These are phyloP conservation scores for Magnolia changhungtana DNA, from an alignment of 164 flowering plant genomes.

Conservation along the genomic window DNA sequence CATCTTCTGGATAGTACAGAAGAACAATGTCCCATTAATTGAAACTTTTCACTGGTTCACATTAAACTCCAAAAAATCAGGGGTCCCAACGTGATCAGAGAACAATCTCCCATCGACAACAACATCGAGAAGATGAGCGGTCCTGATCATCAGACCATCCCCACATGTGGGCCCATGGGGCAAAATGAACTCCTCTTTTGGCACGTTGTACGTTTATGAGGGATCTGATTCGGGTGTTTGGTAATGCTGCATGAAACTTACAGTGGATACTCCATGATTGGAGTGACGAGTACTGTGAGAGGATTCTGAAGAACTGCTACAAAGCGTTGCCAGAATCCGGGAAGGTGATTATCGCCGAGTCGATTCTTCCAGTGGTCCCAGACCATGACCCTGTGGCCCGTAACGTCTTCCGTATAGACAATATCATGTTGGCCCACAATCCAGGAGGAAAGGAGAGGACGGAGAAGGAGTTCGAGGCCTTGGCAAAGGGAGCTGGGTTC, in stretches of 20 bases:
- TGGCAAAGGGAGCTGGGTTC: constrained; percentile 23
- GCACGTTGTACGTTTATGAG: too few relatives aligned
- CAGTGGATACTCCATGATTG: constrained; percentile 27
- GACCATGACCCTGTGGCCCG: not conserved
- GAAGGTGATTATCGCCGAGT: constrained; percentile 23
- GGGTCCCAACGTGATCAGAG: too few relatives aligned
- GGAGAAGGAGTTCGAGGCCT: constrained; percentile 51
- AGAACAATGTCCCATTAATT: too few relatives aligned
- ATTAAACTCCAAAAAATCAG: too few relatives aligned
- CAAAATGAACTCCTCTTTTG: too few relatives aligned
- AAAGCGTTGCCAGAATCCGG: constrained; percentile 26
- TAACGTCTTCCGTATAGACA: not conserved
- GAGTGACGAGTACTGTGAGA: constrained; percentile 21
- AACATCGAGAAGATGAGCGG: too few relatives aligned
- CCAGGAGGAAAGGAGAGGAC: constrained; percentile 60
- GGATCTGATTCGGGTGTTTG: too few relatives aligned
- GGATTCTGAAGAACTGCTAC: constrained; percentile 21
- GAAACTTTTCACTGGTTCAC: too few relatives aligned
- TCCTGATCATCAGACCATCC: too few relatives aligned
- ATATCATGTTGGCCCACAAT: constrained; percentile 5
- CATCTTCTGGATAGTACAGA: too few relatives aligned
- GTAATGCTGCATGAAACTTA: not conserved
- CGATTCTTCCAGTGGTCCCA: not conserved
- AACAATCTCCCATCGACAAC: too few relatives aligned
- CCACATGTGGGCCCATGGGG: too few relatives aligned